These are phyloP conservation scores for Kwoniella europaea DNA, from an alignment of 768 basidiomycete genomes.

Conservation along the genomic window DNA sequence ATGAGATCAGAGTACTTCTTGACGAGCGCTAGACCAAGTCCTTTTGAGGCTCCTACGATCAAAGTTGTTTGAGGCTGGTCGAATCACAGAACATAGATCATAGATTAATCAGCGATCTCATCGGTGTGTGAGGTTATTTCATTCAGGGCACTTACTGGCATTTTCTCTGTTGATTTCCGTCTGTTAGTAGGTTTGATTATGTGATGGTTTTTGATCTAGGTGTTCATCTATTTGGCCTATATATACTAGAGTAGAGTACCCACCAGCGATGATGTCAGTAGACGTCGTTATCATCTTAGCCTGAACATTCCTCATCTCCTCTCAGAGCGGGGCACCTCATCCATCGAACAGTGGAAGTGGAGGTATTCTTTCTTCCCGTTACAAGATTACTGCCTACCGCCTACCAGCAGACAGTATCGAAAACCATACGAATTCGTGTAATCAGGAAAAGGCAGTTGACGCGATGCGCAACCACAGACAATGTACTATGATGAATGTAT, in stretches of 20 bases:
- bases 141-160: slow-evolving; percentile 1
- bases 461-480: too few relatives aligned
- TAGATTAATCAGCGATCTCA: too few relatives aligned
- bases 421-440: too few relatives aligned
- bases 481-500: slow-evolving; percentile 12
- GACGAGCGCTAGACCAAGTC: slow-evolving; percentile 61
- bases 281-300: slow-evolving; percentile 1
- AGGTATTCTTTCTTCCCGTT: not conserved
- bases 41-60: slow-evolving; percentile 62
- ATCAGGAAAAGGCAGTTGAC: too few relatives aligned
- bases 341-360: not conserved
- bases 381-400: too few relatives aligned
- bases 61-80: slow-evolving; percentile 44
- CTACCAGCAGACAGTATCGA: too few relatives aligned
- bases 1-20: slow-evolving; percentile 44
- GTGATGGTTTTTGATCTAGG: not conserved
- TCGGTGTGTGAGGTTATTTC: not conserved
- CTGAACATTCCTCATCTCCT: slow-evolving; percentile 4
- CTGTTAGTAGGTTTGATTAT: not conserved
- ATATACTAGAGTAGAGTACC: not conserved
- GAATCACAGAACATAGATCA: too few relatives aligned
- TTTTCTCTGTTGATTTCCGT: not conserved
- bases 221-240: not conserved
- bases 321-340: too few relatives aligned
- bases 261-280: slow-evolving; percentile 18